Evolutionary conservation across 2,329 filamentous ascomycete species (phyloP).

Genomic region (Monosporascus sp.): DNA sequence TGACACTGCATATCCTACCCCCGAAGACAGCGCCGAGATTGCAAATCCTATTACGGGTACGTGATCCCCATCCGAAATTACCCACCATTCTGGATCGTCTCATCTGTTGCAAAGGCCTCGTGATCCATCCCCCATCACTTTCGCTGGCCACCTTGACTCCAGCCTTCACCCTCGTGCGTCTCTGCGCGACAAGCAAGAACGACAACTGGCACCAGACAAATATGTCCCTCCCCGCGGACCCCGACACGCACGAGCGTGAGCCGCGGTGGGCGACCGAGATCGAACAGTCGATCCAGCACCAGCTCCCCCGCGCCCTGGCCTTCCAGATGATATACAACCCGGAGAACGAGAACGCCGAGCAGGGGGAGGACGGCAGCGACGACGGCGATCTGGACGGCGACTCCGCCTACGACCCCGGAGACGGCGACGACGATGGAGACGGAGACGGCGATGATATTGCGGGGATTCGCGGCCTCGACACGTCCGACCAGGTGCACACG

Average conservation of each 20-base stretch:
- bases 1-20: slow-evolving; percentile 37
- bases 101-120: slow-evolving; percentile 32
- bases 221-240: slow-evolving; percentile 22
- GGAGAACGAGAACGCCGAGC: slow-evolving; percentile 24
- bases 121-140: slow-evolving; percentile 37
- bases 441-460: slow-evolving; percentile 10
- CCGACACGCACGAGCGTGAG: slow-evolving; percentile 5
- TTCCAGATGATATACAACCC: slow-evolving; percentile 27
- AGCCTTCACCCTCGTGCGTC: slow-evolving; percentile 46
- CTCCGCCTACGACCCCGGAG: slow-evolving; percentile 22
- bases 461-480: slow-evolving; percentile 21
- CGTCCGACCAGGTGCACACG: slow-evolving; percentile 39
- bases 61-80: slow-evolving; percentile 1
- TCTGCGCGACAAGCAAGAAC: slow-evolving; percentile 47
- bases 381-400: slow-evolving; percentile 17
- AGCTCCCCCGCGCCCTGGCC: slow-evolving; percentile 41
- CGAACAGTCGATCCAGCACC: slow-evolving; percentile 36
- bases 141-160: slow-evolving; percentile 30
- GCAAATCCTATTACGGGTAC: slow-evolving; percentile 44
- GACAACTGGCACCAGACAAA: slow-evolving; percentile 51
- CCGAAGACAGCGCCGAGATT: slow-evolving; percentile 22
- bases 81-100: background rate
- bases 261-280: slow-evolving; percentile 47
- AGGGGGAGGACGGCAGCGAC: slow-evolving; percentile 12
- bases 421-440: slow-evolving; percentile 12